Base-by-base conservation (phyloP, 441 rosid species). In the Populus tomentosa region DNA sequence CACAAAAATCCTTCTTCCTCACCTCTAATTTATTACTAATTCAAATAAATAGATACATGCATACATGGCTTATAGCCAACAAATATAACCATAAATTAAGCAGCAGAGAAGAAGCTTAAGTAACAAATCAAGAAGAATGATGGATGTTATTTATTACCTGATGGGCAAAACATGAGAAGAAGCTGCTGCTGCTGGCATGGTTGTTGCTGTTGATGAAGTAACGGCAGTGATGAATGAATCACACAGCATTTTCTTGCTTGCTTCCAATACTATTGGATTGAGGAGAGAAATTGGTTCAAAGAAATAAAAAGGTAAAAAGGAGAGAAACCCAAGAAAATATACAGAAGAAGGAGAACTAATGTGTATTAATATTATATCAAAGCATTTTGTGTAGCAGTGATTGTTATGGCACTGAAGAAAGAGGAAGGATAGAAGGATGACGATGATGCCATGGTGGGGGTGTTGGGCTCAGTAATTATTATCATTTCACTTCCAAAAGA, bases 1-100 rank as follows among this genome's bases (percentile, higher is more conserved):
- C 81, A 53, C 86, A 78, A 85, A 85, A 85, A 71, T 78, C 80
- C 82, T 81, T 78, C 77, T 61, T 61, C 84, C 78, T 74, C 85
- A 80, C 77, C 81, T 81, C 85, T 82, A 82, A 56, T 67, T 50
- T 70, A 75, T 56, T 56, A 20, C 18, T 32, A n/a, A 23, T 66
- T 50, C 65, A 75, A 35, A 4, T n/a, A 30, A 36, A 33, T 42
- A 67, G 24, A 23, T 61, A 61, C 64, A 61, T 61, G 21, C 64
- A 61, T 21, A 21, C 64, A 61, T 61, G 64, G 9, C 21, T 3
- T n/a, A 23, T 21, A 21, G 21, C 23, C 10, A 61, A 14, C 16
- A 46, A 46, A 46, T 3, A 11, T 13, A 61, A 7, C 24, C 10
- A 61, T 61, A 61, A 61, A n/a, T n/a, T 26, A 61, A 61, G 64